Base-by-base conservation (phyloP, 768 basidiomycete genomes). In the Lentinula aciculospora region DNA sequence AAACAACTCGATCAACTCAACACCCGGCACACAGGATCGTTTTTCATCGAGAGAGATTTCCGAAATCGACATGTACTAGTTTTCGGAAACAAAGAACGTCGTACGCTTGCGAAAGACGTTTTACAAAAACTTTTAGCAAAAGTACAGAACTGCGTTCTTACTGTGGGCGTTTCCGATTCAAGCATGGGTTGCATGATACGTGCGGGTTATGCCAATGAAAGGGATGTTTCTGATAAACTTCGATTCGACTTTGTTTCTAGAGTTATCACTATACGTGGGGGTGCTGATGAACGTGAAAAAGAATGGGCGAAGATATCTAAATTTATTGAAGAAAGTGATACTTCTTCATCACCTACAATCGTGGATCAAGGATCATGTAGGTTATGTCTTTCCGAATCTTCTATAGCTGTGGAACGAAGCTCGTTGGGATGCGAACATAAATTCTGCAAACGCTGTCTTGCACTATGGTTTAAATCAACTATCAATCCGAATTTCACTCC, bases 371-470 rank as follows among this genome's bases (percentile, higher is more conserved):
- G 58, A 5, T 56, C 61, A 31, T 82, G 81, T 59, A 71, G 72
- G 8, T 67, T 81, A 19, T 82, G 80, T 60, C 71, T 71, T 39
- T 69, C n/a, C n/a, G n/a, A n/a, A n/a, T n/a, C n/a, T n/a, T n/a
- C 69, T 31, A 60, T 31, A 13, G 19, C 55, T 21, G 19, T 9
- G 31, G 63, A 71, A n/a, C 64, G 72, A 1, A 62, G 74, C 61
- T 65, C 63, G 56, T 62, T 81, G 59, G 66, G 68, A 27, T 86
- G 84, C 65, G 72, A 72, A 17, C 83, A 86, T 65, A 61, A 62
- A 23, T 84, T 84, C 64, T 85, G 84, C 68, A 69, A 60, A 28
- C 32, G 65, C 8, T 86, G 84, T 65, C 69, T 85, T 51, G 69
- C 74, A 60, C 70, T 76, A 57, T 73, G 76, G 55, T 67, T 84